phyloP scores from a whole-genome alignment of 257 asterid species.

The Gardenia jasminoides region DNA sequence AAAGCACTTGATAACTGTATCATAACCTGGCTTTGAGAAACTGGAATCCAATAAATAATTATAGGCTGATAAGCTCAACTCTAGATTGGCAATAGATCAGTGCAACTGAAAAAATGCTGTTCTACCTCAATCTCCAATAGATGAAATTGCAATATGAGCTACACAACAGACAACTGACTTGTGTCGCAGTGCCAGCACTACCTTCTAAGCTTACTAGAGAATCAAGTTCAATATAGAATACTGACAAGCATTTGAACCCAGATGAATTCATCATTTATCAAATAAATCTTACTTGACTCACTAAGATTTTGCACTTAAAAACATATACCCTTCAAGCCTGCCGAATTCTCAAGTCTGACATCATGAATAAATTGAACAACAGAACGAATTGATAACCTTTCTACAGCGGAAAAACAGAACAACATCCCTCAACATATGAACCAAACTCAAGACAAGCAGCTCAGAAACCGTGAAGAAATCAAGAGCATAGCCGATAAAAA shows the following conservation, averaged over 20 bases:
- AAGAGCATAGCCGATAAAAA: constrained; percentile 14
- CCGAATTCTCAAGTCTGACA: constrained; percentile 10
- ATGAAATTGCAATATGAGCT: not conserved
- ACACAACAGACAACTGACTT: not conserved
- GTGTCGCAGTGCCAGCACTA: not conserved
- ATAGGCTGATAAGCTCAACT: no score
- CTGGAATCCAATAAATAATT: no score
- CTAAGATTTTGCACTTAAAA: constrained; percentile 7
- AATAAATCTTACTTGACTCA: constrained; percentile 11
- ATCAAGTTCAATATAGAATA: not conserved
- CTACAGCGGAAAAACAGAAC: constrained; percentile 14
- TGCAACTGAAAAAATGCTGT: not conserved
- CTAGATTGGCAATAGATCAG: not conserved
- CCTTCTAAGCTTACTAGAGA: not conserved
- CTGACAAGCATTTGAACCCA: not conserved
- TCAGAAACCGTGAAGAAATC: not conserved
- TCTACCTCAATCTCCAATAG: not conserved
- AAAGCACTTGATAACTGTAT: no score
- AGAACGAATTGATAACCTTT: constrained; percentile 15
- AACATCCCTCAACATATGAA: constrained; percentile 10
- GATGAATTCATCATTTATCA: not conserved
- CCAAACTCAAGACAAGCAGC: not conserved
- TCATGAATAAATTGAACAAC: constrained; percentile 20
- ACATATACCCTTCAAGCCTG: constrained; percentile 13
- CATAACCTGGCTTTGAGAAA: no score